Conservation (phyloP, 2,329 filamentous ascomycete species). For the Aureobasidium sp. region DNA sequence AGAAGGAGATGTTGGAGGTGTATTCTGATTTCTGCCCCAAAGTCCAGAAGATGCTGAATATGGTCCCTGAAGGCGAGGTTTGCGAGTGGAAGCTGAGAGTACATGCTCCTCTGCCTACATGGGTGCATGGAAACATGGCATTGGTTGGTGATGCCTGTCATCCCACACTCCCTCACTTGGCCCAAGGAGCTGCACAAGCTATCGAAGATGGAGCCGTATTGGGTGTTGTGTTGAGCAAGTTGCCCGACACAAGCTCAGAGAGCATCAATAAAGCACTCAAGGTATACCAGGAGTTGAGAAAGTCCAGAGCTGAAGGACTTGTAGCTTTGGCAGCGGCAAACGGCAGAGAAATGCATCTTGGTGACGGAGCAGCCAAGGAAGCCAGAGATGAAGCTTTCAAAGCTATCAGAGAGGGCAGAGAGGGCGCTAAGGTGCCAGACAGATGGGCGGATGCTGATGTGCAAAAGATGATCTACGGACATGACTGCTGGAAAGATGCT, state of each 20-base stretch:
- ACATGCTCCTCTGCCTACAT: conserved; percentile 56
- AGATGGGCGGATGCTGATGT: conserved; percentile 48
- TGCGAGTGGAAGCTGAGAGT: conserved; percentile 61
- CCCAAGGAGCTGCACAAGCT: conserved; percentile 58
- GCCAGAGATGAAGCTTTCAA: conserved; percentile 52
- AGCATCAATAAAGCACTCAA: conserved; percentile 48
- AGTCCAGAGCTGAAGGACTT: conserved; percentile 49
- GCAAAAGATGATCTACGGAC: conserved; percentile 43
- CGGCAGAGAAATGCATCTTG: conserved; percentile 49
- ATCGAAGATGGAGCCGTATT: conserved; percentile 58
- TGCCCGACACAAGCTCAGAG: conserved; percentile 41
- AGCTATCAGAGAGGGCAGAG: conserved; percentile 35
- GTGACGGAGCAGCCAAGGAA: conserved; percentile 52
- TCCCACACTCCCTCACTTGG: conserved; percentile 57
- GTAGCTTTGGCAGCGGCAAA: conserved; percentile 51
- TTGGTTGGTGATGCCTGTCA: conserved; percentile 56
- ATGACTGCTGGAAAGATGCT: conserved; percentile 40
- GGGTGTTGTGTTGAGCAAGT: conserved; percentile 43
- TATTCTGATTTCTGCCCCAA: conserved; percentile 56
- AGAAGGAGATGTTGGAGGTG: conserved; percentile 53
- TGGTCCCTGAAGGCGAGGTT: conserved; percentile 58
- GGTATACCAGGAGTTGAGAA: conserved; percentile 51
- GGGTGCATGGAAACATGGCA: conserved; percentile 49
- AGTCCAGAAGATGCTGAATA: conserved; percentile 53
- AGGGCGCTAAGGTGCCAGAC: conserved; percentile 40